phyloP scores from a whole-genome alignment of 257 asterid genomes.

The Haberlea rhodopensis region DNA sequence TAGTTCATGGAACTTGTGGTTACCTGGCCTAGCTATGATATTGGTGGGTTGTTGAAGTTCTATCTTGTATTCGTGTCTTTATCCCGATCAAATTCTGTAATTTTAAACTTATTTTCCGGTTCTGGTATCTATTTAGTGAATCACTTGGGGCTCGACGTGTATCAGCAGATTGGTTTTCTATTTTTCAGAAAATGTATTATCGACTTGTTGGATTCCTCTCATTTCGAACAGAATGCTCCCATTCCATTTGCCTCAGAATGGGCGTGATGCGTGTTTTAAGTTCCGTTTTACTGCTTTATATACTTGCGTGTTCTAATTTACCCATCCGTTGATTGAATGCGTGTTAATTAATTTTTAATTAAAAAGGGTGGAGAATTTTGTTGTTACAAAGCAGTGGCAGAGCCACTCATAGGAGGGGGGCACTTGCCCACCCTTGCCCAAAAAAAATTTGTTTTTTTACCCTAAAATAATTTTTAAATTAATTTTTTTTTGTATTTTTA shows the following conservation, averaged over 20 bases:
- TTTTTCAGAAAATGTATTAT: no score
- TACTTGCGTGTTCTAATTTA: no score
- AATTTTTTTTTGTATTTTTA: no score
- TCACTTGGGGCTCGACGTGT: not conserved
- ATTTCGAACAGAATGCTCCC: not conserved
- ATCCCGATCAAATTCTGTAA: not conserved
- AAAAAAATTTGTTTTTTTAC: no score
- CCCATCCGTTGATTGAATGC: no score
- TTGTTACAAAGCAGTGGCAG: no score
- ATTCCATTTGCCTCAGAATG: not conserved
- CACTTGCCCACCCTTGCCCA: no score
- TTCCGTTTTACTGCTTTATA: not conserved
- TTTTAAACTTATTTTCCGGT: not conserved
- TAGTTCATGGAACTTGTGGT: constrained; percentile 3
- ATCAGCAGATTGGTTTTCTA: not conserved
- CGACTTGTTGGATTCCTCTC: not conserved
- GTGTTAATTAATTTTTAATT: no score
- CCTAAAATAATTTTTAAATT: no score
- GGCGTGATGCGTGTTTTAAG: not conserved
- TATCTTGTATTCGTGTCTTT: not conserved
- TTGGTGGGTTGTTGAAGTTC: not conserved
- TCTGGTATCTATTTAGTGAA: not conserved
- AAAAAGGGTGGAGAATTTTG: no score
- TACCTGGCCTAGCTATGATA: not conserved
- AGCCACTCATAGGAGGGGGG: no score